Conservation (phyloP, 345 rosid species). For the Eucalyptus pauciflora region DNA sequence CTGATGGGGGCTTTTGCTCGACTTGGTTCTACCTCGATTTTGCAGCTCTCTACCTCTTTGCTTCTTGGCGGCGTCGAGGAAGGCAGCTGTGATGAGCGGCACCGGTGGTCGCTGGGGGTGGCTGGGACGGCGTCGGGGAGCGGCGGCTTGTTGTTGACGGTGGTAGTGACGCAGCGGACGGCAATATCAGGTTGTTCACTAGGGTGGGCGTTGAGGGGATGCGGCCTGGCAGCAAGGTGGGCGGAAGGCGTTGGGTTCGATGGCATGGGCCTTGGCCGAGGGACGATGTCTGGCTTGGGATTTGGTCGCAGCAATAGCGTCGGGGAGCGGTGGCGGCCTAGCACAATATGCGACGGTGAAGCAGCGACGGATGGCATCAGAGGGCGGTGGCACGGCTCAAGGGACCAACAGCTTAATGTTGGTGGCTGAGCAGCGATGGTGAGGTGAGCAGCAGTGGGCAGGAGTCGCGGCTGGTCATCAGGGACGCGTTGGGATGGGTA, state of each 20-base stretch:
- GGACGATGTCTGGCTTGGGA: fast-evolving
- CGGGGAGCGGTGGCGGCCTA: fast-evolving
- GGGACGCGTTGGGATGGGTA: fast-evolving
- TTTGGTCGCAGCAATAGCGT: fast-evolving
- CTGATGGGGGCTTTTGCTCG: no score
- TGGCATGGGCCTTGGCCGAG: no score
- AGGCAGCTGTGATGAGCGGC: no score
- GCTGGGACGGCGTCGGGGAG: fast-evolving
- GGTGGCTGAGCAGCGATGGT: fast-evolving
- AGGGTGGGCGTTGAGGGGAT: fast-evolving
- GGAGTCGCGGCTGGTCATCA: fast-evolving
- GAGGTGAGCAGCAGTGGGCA: no score
- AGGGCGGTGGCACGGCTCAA: no score
- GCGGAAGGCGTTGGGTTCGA: fast-evolving
- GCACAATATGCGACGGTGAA: fast-evolving
- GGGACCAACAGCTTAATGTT: no score
- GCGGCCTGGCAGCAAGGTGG: fast-evolving
- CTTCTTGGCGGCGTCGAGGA: no score
- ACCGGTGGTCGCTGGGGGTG: fast-evolving
- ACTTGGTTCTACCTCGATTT: no score
- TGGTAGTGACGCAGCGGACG: fast-evolving
- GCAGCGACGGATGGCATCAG: fast-evolving
- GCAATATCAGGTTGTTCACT: fast-evolving
- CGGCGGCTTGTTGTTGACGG: fast-evolving
- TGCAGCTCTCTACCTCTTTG: no score